Base-by-base conservation (phyloP, 768 basidiomycete genomes). In the Mycena galericulata region DNA sequence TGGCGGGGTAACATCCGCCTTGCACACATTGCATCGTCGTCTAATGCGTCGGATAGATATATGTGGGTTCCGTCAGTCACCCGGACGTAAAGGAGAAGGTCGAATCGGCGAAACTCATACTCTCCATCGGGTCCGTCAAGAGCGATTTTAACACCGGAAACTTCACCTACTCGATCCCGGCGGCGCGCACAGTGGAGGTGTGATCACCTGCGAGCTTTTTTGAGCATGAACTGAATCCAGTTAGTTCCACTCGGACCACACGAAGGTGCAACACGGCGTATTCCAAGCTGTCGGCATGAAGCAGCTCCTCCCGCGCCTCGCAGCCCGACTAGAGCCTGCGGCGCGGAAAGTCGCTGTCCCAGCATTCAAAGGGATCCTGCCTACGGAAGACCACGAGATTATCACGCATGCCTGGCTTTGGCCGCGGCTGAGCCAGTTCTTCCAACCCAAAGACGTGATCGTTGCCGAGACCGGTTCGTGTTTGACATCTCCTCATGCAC, bases 141-240 rank as follows among this genome's bases (percentile, higher is more conserved):
- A 89, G 87, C 49, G 95, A 97, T 77, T 95, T 94, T 83, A 97
- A 97, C 79, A 94, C 92, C 1, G 95, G 94, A 27, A 92, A 92
- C 78, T 96, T 95, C 78, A 91, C 92, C 0, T 94, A 93, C 73
- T 86, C 86, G 58, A 89, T 92, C 54, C 88, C 90, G 4, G 82
- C 83, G 0, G 76, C 78, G 14, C 84, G 83, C 49, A 89, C 88
- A 17, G 82, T 94, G 68, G 93, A 93, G 84, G 92, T 91, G 45
- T 17, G 26, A 18, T 14, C 32, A 4, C 7, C 18, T 18, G 70
- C 17, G 71, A 63, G 27, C 2, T 8, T 24, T 20, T 3, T 2
- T 63, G 30, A 22, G 41, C 43, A 7, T 20, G n/a, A 22, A 3
- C n/a, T 45, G 18, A 45, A 20, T 22, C 43, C 69, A 24, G 40